These are phyloP conservation scores for Suaeda aralocaspica DNA, from an alignment of 148 eudicot genomes.

Conservation along the genomic window DNA sequence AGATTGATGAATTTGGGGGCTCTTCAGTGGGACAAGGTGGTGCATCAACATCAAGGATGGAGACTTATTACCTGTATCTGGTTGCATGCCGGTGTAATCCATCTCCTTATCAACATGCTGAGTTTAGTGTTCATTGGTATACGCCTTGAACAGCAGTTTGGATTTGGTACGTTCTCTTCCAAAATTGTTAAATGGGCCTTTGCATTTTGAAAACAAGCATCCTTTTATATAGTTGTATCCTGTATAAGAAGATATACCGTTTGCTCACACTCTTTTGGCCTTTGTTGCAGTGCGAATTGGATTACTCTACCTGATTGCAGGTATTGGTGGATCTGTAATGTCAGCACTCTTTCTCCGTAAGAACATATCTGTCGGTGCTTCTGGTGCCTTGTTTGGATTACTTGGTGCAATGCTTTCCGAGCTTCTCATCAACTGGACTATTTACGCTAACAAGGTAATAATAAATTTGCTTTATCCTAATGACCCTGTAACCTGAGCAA, in stretches of 20 bases:
- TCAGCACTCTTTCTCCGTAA: constrained; percentile 63
- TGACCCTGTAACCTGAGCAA: background rate
- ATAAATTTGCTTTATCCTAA: background rate
- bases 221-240: background rate
- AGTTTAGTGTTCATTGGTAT: constrained; percentile 87
- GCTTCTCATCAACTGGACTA: constrained; percentile 81
- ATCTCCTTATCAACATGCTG: constrained; percentile 80
- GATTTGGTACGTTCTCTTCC: constrained; percentile 53
- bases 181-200: background rate
- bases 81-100: constrained; percentile 93
- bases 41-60: constrained; percentile 68
- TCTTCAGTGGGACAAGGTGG: constrained; percentile 67
- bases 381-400: constrained; percentile 91
- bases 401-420: constrained; percentile 94
- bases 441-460: constrained; percentile 77
- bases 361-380: constrained; percentile 83
- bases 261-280: background rate
- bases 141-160: constrained; percentile 94
- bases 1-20: constrained; percentile 79
- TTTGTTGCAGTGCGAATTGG: constrained; percentile 73
- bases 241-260: background rate
- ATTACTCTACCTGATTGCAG: constrained; percentile 59
- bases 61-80: constrained; percentile 83
- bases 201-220: background rate
- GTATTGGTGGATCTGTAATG: constrained; percentile 79